Evolutionary conservation across 169 alveolate species (phyloP), one percentile per base, ranked within the genome.

Genomic region (Plasmodium berghei): DNA sequence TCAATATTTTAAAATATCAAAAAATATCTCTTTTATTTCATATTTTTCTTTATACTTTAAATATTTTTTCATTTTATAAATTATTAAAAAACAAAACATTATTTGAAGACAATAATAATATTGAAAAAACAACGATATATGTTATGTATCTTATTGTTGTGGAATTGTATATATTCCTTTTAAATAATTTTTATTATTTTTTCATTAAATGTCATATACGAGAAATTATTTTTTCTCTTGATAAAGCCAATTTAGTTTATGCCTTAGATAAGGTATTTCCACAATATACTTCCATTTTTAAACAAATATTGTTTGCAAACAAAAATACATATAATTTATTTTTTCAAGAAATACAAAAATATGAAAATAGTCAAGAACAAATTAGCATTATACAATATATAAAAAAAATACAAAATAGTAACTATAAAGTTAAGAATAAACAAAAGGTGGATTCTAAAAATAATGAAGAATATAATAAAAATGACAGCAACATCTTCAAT

Each of bases 231-330:
- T 62, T 49, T 34, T 16, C 55, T 42, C 45, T 77, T 34, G 89
- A 77, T 46, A 77, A 56, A 56, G 69, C 58, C 26, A 77, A 77
- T 64, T 77, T 77, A 77, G 66, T 77, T 63, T 12, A 77, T 64
- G 16, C 63, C 66, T 26, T 77, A 40, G 54, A 59, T 56, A 49
- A 63, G 28, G 16, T 62, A 63, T 77, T 77, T 63, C 89, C 89
- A 1, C 74, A 63, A 20, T 77, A 77, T 56, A 26, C 48, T 24
- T 63, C 69, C 49, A 28, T 63, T 62, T 64, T 77, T 77, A 62
- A 64, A 46, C 49, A 42, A 40, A 8, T 18, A 12, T 59, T 49
- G 24, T 10, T 20, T 42, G 24, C 62, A 20, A 52, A 54, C 9
- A 26, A 40, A 72, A 54, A 52, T 5, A 20, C 10, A n/a, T 9